Evolutionary conservation across 495 filamentous ascomycete genomes (phyloP).

Genomic region (Aspergillus egyptiacus): DNA sequence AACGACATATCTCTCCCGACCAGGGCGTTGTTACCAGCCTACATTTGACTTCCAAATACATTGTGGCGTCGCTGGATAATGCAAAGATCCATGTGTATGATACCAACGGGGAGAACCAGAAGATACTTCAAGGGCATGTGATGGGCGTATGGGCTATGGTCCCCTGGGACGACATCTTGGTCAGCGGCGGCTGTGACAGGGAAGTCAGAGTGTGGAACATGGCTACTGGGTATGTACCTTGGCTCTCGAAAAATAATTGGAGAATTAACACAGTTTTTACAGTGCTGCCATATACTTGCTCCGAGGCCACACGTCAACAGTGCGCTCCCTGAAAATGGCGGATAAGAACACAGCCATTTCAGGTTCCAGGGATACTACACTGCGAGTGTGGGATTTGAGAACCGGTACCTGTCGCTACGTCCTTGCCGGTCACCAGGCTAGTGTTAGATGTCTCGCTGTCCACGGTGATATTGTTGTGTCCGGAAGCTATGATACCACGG

Average conservation of each 20-base stretch:
- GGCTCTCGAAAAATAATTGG: not conserved
- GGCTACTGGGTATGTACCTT: conserved; percentile 70
- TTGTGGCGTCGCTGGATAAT: conserved; percentile 95
- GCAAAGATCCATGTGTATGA: conserved; percentile 98
- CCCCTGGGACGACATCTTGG: conserved; percentile 90
- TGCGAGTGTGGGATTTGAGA: conserved; percentile 89
- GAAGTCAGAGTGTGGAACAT: conserved; percentile 98
- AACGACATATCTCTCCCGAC: conserved; percentile 85
- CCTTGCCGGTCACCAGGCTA: conserved; percentile 93
- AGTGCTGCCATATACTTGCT: conserved; percentile 74
- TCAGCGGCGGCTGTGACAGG: conserved; percentile 93
- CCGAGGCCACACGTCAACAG: conserved; percentile 91
- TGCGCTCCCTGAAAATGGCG: conserved; percentile 96
- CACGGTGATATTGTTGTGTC: conserved; percentile 94
- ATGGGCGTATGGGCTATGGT: conserved; percentile 99
- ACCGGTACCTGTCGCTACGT: conserved; percentile 84
- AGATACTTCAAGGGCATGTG: conserved; percentile 87
- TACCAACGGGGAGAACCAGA: conserved; percentile 77
- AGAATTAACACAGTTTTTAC: not conserved
- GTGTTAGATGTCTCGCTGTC: conserved; percentile 91
- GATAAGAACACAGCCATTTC: conserved; percentile 90
- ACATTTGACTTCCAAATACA: conserved; percentile 91
- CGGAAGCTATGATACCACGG: conserved; percentile 94
- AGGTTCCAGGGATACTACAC: conserved; percentile 88
- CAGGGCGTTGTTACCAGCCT: conserved; percentile 95